A percentile compares a stretch with the other conserved stretches of the same genome.
Conservation (phyloP, 352 stramenopile species). For the Phytophthora pini region DNA sequence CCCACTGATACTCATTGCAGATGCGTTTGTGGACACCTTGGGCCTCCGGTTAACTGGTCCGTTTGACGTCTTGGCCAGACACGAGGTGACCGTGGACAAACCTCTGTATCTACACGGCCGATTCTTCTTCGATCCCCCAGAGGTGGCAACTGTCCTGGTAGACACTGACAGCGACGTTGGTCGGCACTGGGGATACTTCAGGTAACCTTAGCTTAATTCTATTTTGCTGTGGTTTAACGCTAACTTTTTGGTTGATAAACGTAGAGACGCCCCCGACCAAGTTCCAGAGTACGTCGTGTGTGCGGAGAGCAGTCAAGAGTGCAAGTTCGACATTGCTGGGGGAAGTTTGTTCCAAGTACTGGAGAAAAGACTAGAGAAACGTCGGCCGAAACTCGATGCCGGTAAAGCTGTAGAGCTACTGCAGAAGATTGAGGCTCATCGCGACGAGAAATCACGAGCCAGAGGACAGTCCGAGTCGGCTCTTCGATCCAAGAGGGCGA, state of each 20-base stretch:
- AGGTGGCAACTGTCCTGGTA: slow-evolving; percentile 48
- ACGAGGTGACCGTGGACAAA: slow-evolving; percentile 35
- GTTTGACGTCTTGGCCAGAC: slow-evolving; percentile 54
- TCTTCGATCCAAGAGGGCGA: slow-evolving; percentile 38
- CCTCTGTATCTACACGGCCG: slow-evolving; percentile 62
- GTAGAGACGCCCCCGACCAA: slow-evolving; percentile 53
- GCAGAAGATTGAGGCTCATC: slow-evolving; percentile 20
- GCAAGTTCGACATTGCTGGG: slow-evolving; percentile 46
- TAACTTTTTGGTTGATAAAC: slow-evolving; percentile 3
- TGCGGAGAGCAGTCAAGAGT: slow-evolving; percentile 32
- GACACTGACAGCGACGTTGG: slow-evolving; percentile 25
- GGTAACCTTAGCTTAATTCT: slow-evolving; percentile 23
- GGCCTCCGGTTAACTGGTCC: slow-evolving; percentile 49
- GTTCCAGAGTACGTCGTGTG: slow-evolving; percentile 50
- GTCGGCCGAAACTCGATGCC: slow-evolving; percentile 15
- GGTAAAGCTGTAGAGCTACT: slow-evolving; percentile 17
- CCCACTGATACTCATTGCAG: slow-evolving; percentile 25
- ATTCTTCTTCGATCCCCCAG: slow-evolving; percentile 59
- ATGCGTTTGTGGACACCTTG: slow-evolving; percentile 56
- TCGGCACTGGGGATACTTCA: slow-evolving; percentile 62
- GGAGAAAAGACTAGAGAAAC: slow-evolving; percentile 20
- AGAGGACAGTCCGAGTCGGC: slow-evolving; percentile 15
- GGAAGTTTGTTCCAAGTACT: slow-evolving; percentile 52
- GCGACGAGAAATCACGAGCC: slow-evolving; percentile 9
- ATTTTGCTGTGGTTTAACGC: neutral